These are phyloP conservation scores for Cantharellus cinnabarinus DNA, from an alignment of 768 basidiomycete genomes.

Conservation along the genomic window DNA sequence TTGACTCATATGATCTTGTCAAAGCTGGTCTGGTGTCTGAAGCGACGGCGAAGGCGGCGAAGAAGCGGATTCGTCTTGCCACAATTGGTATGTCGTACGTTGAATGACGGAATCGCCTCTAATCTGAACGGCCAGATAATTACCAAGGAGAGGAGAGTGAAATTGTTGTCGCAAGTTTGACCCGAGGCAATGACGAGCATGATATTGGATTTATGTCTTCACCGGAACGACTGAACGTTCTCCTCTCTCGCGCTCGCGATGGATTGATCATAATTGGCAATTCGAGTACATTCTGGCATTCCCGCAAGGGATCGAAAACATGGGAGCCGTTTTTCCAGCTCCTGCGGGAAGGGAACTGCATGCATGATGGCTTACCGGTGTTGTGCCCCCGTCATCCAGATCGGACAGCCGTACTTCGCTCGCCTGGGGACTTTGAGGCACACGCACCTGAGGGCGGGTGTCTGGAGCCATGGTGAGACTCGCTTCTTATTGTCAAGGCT, in stretches of 20 bases:
- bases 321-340: conserved; percentile 33
- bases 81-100: conserved; percentile 33
- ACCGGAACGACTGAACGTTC: conserved; percentile 47
- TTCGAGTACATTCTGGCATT: conserved; percentile 31
- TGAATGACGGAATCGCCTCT: neutral
- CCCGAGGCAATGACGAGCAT: conserved; percentile 32
- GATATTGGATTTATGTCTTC: conserved; percentile 57
- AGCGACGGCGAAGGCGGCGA: conserved; percentile 21
- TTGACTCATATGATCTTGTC: conserved; percentile 38
- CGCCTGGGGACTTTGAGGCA: conserved; percentile 29
- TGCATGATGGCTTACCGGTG: conserved; percentile 41
- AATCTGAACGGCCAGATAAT: conserved; percentile 28
- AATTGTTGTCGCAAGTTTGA: conserved; percentile 41
- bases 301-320: conserved; percentile 29
- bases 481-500: neutral
- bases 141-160: conserved; percentile 62
- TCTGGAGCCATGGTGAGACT: conserved; percentile 31
- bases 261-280: conserved; percentile 50
- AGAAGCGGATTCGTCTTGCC: conserved; percentile 32
- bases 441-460: conserved; percentile 46
- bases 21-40: conserved; percentile 32
- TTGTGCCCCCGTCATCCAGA: conserved; percentile 35
- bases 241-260: conserved; percentile 47
- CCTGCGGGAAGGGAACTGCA: conserved; percentile 22
- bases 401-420: conserved; percentile 19